Conservation (phyloP, 441 rosid species). For the Jatropha multifida region DNA sequence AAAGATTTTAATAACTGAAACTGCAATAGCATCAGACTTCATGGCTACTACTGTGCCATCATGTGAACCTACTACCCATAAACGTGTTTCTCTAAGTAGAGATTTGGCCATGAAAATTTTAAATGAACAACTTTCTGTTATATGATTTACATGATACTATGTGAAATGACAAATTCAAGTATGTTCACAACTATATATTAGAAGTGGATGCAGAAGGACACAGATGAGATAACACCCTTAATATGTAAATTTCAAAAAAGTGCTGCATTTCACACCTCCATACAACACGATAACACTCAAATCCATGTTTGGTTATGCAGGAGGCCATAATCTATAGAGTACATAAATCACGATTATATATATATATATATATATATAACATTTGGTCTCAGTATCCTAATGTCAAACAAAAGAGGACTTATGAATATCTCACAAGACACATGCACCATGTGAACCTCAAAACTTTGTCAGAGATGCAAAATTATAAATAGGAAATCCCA, state of each 20-base stretch:
- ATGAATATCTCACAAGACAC: not conserved
- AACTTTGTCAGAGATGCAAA: not conserved
- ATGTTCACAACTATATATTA: too few relatives aligned
- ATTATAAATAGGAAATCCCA: not conserved
- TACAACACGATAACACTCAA: not conserved
- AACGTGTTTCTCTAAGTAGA: not conserved
- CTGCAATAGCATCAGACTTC: not conserved
- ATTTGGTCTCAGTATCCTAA: not conserved
- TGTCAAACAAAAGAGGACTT: not conserved
- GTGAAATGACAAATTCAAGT: not conserved
- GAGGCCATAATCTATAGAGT: not conserved
- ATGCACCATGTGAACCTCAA: slow-evolving; percentile 14
- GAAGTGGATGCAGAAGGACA: too few relatives aligned
- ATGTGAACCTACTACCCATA: not conserved
- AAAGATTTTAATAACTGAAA: not conserved
- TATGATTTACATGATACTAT: not conserved
- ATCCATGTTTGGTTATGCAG: not conserved
- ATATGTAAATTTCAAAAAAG: not conserved
- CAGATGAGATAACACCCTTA: not conserved
- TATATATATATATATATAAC: not conserved
- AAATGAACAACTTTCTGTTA: not conserved
- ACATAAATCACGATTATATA: not conserved
- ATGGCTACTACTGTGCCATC: not conserved
- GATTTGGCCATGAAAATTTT: not conserved
- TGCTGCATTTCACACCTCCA: not conserved